phyloP scores from a whole-genome alignment of 768 basidiomycete genomes.

The Hortiboletus flavorubellus region DNA sequence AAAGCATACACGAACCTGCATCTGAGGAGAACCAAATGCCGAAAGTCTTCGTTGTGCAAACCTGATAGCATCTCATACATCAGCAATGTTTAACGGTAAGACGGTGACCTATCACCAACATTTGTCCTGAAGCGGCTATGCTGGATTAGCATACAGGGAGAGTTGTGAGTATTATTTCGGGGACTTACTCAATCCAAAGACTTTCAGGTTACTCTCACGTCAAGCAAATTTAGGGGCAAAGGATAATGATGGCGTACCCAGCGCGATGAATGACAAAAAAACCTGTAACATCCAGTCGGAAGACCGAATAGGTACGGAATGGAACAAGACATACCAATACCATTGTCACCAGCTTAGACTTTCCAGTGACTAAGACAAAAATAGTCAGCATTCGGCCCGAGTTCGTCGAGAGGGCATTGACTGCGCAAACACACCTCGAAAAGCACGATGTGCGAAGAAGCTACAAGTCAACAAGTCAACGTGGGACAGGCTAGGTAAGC shows the following conservation, averaged over 20 bases:
- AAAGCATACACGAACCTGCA: constrained; percentile 18
- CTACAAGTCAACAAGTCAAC: constrained; percentile 10
- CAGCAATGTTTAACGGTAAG: neutral
- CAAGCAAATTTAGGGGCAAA: constrained; percentile 3
- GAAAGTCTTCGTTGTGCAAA: constrained; percentile 21
- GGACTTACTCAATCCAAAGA: constrained; percentile 28
- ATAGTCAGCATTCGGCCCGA: neutral
- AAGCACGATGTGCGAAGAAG: constrained; percentile 25
- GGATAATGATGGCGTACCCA: constrained; percentile 18
- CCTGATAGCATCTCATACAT: constrained; percentile 12
- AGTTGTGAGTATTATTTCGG: neutral
- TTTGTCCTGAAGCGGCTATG: constrained; percentile 23
- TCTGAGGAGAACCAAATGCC: constrained; percentile 11
- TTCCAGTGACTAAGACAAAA: constrained; percentile 17
- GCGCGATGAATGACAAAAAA: constrained; percentile 15
- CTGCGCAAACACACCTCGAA: constrained; percentile 17
- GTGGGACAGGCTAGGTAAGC: neutral
- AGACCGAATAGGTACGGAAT: neutral
- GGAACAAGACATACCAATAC: constrained; percentile 15
- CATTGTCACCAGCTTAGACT: constrained; percentile 12
- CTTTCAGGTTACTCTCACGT: constrained; percentile 15
- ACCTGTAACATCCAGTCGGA: constrained; percentile 11
- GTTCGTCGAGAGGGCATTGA: neutral
- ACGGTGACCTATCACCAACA: constrained; percentile 16
- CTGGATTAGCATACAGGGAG: neutral